These are phyloP conservation scores for Xylariales sp. DNA, from an alignment of 2,329 filamentous ascomycete species.

Conservation along the genomic window DNA sequence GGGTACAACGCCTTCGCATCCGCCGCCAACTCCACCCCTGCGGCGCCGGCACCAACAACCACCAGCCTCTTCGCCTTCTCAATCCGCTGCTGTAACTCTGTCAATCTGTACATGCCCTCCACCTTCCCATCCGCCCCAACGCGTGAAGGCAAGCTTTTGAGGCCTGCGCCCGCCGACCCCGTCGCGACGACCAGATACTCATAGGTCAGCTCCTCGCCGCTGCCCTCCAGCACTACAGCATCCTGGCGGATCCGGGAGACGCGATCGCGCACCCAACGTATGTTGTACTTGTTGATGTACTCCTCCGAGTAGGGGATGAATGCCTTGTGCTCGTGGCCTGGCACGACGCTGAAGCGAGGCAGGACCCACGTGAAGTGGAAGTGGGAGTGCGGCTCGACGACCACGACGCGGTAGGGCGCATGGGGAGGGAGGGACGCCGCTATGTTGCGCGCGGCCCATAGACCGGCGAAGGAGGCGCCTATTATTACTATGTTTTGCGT, in stretches of 20 bases:
- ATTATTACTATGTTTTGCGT: conserved; percentile 47
- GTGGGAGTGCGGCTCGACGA: conserved; percentile 56
- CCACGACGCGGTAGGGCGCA: conserved; percentile 43
- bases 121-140: conserved; percentile 37
- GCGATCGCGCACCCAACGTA: conserved; percentile 38
- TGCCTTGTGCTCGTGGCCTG: conserved; percentile 52
- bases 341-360: conserved; percentile 52
- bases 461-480: conserved; percentile 55
- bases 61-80: conserved; percentile 38
- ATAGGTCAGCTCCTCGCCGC: conserved; percentile 43
- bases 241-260: conserved; percentile 33
- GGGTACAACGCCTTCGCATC: conserved; percentile 54
- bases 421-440: conserved; percentile 46
- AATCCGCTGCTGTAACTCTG: conserved; percentile 35
- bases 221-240: conserved; percentile 35
- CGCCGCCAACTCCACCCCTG: conserved; percentile 56
- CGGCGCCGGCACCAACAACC: conserved; percentile 55
- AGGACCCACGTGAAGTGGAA: conserved; percentile 59
- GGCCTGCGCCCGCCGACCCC: conserved; percentile 39
- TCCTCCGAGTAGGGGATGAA: conserved; percentile 53
- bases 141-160: conserved; percentile 40
- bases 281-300: conserved; percentile 6
- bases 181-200: conserved; percentile 55
- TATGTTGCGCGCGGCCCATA: conserved; percentile 42
- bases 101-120: conserved; percentile 36